A percentile compares a stretch with the other conserved stretches of the same genome.
These are phyloP conservation scores for Holtermannia corniformis DNA, from an alignment of 768 basidiomycete species.

Conservation along the genomic window DNA sequence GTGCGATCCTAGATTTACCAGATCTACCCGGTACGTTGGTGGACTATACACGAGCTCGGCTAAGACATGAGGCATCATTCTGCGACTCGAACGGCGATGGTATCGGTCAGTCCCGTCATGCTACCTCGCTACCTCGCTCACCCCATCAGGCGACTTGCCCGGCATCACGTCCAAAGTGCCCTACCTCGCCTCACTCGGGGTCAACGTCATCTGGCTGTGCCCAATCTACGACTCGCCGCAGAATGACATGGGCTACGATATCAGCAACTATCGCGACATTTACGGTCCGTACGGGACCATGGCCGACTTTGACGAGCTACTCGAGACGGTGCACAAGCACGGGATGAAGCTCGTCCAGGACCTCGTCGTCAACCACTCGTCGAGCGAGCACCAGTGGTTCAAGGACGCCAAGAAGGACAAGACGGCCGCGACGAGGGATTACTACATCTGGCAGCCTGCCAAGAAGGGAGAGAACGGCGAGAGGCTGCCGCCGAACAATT, in stretches of 20 bases:
- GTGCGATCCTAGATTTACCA: not conserved
- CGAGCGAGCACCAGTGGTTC: slow-evolving; percentile 69
- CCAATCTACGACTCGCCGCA: slow-evolving; percentile 62
- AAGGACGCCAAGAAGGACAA: slow-evolving; percentile 49
- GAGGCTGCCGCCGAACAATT: slow-evolving; percentile 61
- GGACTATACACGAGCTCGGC: not conserved
- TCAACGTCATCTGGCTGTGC: slow-evolving; percentile 60
- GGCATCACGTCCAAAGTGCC: slow-evolving; percentile 59
- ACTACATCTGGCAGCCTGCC: slow-evolving; percentile 67
- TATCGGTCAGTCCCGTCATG: slow-evolving; percentile 49
- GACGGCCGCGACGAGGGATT: slow-evolving; percentile 56
- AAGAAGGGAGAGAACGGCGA: slow-evolving; percentile 50
- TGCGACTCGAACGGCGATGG: slow-evolving; percentile 64
- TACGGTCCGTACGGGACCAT: slow-evolving; percentile 47
- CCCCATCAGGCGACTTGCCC: slow-evolving; percentile 59
- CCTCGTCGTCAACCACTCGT: slow-evolving; percentile 65
- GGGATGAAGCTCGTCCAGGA: slow-evolving; percentile 73
- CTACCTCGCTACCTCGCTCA: slow-evolving; percentile 58
- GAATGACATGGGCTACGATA: slow-evolving; percentile 62
- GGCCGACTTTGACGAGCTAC: slow-evolving; percentile 42
- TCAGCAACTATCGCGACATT: slow-evolving; percentile 53
- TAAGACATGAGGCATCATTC: slow-evolving; percentile 47
- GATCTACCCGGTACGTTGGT: slow-evolving; percentile 49
- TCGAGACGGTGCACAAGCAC: slow-evolving; percentile 47
- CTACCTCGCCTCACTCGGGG: slow-evolving; percentile 60